Conservation (phyloP, 1,139 yeast genomes). For the Debaryomyces robertsiae region DNA sequence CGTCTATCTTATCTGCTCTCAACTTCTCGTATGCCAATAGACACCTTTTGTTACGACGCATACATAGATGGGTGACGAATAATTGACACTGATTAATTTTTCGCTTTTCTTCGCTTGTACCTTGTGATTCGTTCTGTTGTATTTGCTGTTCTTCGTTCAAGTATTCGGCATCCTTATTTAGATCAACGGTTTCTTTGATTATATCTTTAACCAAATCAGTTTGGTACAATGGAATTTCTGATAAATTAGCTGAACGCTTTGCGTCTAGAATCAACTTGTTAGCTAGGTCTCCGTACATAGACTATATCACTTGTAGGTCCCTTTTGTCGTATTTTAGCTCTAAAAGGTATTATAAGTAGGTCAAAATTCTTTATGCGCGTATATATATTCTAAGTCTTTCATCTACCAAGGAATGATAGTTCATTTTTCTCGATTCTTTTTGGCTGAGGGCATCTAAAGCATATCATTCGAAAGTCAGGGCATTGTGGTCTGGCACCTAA, state of each 20-base stretch:
- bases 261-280: slow-evolving; percentile 83
- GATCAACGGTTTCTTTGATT: slow-evolving; percentile 58
- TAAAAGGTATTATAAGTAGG: too few species aligned
- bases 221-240: slow-evolving; percentile 71
- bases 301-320: neutral
- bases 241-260: slow-evolving; percentile 69
- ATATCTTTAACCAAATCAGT: slow-evolving; percentile 72
- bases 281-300: slow-evolving; percentile 89
- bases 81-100: slow-evolving; percentile 67
- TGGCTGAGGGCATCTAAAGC: too few species aligned
- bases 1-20: slow-evolving; percentile 68
- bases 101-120: slow-evolving; percentile 34
- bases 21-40: slow-evolving; percentile 77
- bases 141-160: slow-evolving; percentile 28
- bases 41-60: slow-evolving; percentile 88
- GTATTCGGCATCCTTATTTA: slow-evolving; percentile 54
- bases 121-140: slow-evolving; percentile 25
- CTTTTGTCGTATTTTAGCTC: too few species aligned
- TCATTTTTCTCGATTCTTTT: too few species aligned
- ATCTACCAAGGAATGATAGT: too few species aligned
- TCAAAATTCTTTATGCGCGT: neutral
- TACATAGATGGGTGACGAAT: slow-evolving; percentile 78
- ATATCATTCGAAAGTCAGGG: too few species aligned
- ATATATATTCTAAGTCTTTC: too few species aligned
- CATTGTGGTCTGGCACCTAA: too few species aligned